Evolutionary conservation across 164 flowering plant species (phyloP), one percentile per base, ranked within the genome.

Genomic region (Litsea cubeba): DNA sequence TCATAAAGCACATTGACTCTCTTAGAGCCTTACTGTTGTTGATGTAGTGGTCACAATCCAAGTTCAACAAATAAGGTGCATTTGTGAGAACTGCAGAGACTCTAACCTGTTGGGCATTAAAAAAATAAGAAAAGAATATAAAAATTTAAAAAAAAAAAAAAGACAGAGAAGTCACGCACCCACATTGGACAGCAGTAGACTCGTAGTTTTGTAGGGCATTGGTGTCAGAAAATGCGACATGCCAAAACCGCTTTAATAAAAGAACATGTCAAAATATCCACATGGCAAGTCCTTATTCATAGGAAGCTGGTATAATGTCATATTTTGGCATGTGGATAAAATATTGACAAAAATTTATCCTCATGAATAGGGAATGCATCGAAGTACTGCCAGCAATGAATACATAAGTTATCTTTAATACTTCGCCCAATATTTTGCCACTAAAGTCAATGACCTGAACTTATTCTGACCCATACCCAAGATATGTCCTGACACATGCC

Each of bases 1-100:
- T 89, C 89, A 89, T 86, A 80, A 89, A 89, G 72, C 93, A 89
- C 93, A 89, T 89, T 2, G 91, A 78, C 80, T 88, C 91, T 73
- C 91, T 79, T 18, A 89, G 71, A 75, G 93, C 94, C 76, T 85
- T 90, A 68, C 94, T 88, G 74, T 90, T 90, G 67, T 90, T 90
- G 72, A 90, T 86, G 83, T 88, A 90, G 81, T 90, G 91, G 84
- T 90, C 92, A 83, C 90, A 90, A 81, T 90, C 94, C 82, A 90
- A 73, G 73, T 90, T 90, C 80, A 90, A 79, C 35, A 88, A 26
- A 78, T 83, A 90, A 18, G 90, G 90, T 22, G 88, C 87, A 84
- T 88, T 90, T 69, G 94, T 81, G 50, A 90, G 82, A 62, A 90
- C 87, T 26, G 90, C 90, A 12, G 94, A 90, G 60, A 90, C 94